A percentile compares a stretch with the other conserved stretches of the same genome.
These are phyloP conservation scores for Helichrysum umbraculigerum DNA, from an alignment of 129 eudicot genomes.

Conservation along the genomic window DNA sequence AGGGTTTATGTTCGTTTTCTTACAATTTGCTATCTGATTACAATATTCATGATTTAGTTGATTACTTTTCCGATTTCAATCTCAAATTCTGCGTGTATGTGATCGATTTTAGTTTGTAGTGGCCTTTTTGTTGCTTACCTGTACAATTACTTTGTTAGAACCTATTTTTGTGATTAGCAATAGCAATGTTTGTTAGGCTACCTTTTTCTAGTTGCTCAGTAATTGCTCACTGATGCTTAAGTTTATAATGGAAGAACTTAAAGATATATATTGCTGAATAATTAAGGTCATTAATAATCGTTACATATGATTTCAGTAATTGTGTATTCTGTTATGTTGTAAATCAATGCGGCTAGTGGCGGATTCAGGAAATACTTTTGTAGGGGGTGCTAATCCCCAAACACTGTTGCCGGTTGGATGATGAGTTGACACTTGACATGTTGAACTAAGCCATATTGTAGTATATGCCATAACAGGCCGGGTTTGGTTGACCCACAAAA, in stretches of 20 bases:
- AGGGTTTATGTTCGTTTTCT: not conserved
- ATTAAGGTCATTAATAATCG: too few species aligned
- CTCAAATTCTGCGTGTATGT: not conserved
- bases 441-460: too few species aligned
- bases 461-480: too few species aligned
- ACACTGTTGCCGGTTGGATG: too few species aligned
- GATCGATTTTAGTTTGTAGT: not conserved
- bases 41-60: not conserved
- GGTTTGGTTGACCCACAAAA: too few species aligned
- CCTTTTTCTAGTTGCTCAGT: not conserved
- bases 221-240: not conserved
- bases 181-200: not conserved
- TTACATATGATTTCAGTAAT: too few species aligned
- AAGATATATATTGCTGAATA: not conserved
- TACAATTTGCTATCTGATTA: not conserved
- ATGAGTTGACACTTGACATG: too few species aligned
- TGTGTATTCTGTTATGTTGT: not conserved
- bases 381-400: too few species aligned
- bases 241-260: not conserved
- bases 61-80: not conserved
- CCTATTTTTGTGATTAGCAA: not conserved
- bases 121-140: not conserved
- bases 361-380: too few species aligned
- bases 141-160: not conserved
- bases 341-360: too few species aligned